Percentiles rank a stretch among this genome's conserved stretches.
phyloP scores from a whole-genome alignment of 345 rosid species.

The Pugionium dolabratum region DNA sequence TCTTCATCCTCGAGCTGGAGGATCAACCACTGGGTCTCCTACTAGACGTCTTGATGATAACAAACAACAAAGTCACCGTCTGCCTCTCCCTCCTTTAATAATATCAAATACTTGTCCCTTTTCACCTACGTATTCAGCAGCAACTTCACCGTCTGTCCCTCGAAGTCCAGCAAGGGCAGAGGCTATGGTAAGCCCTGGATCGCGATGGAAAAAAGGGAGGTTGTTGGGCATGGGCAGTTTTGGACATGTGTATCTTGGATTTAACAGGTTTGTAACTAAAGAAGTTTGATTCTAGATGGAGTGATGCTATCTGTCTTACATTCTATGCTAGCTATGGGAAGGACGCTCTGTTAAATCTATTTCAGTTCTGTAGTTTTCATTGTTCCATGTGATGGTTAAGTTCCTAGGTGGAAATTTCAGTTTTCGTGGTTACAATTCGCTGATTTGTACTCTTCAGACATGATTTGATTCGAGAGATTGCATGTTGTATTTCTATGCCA shows the following conservation, averaged over 20 bases:
- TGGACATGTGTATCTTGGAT: conserved; percentile 71
- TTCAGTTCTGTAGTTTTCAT: conserved; percentile 9
- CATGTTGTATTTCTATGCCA: conserved; percentile 13
- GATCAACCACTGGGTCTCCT: conserved; percentile 65
- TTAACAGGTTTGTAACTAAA: conserved; percentile 55
- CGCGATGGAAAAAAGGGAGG: conserved; percentile 66
- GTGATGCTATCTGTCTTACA: not conserved
- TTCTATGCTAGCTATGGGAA: conserved; percentile 6
- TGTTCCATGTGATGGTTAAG: conserved; percentile 15
- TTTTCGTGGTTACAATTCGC: too few relatives aligned
- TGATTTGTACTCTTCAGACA: not conserved
- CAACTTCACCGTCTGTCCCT: conserved; percentile 90
- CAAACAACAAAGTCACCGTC: conserved; percentile 79
- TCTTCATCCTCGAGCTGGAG: conserved; percentile 88
- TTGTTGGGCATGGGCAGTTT: conserved; percentile 68
- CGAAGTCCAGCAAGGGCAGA: conserved; percentile 93
- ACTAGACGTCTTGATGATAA: conserved; percentile 73
- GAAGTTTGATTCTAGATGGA: conserved; percentile 1
- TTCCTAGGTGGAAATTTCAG: conserved; percentile 15
- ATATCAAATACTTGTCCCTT: conserved; percentile 73
- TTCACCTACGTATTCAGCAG: conserved; percentile 86
- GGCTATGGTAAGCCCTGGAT: conserved; percentile 67
- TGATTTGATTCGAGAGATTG: too few relatives aligned
- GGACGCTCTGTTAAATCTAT: not conserved
- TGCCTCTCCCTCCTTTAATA: conserved; percentile 87